Conservation (phyloP, 352 stramenopile species). For the Globisporangium irregulare region DNA sequence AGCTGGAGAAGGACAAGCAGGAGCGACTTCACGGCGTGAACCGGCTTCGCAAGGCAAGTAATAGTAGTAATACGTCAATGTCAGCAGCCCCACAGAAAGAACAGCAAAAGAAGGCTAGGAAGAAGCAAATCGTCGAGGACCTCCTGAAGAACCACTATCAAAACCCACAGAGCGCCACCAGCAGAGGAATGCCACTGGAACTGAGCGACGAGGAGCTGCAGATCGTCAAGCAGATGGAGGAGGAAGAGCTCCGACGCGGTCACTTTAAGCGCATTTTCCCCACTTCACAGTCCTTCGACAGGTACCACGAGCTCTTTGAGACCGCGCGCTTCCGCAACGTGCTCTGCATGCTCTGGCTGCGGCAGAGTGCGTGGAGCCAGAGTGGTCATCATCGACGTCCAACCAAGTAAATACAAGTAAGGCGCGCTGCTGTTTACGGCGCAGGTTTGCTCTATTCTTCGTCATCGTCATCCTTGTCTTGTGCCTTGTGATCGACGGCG, state of each 20-base stretch:
- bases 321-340: slow-evolving; percentile 49
- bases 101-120: neutral
- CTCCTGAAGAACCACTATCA: slow-evolving; percentile 25
- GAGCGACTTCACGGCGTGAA: slow-evolving; percentile 44
- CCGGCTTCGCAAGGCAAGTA: slow-evolving; percentile 16
- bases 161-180: slow-evolving; percentile 8
- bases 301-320: slow-evolving; percentile 57
- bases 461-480: slow-evolving; percentile 1
- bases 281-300: slow-evolving; percentile 44
- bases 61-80: slow-evolving; percentile 1
- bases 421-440: neutral
- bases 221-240: slow-evolving; percentile 56
- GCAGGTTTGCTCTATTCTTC: slow-evolving; percentile 5
- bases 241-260: slow-evolving; percentile 53
- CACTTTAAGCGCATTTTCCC: slow-evolving; percentile 81
- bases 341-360: slow-evolving; percentile 59
- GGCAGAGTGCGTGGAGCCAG: slow-evolving; percentile 20
- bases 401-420: slow-evolving; percentile 10
- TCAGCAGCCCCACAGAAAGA: slow-evolving; percentile 6
- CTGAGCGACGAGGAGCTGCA: slow-evolving; percentile 54
- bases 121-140: slow-evolving; percentile 30
- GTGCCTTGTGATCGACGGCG: neutral
- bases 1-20: slow-evolving; percentile 44
- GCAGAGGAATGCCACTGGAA: slow-evolving; percentile 21
- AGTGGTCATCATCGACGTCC: slow-evolving; percentile 16